phyloP scores from a whole-genome alignment of 164 flowering plant genomes.

The Chimonanthus salicifolius region DNA sequence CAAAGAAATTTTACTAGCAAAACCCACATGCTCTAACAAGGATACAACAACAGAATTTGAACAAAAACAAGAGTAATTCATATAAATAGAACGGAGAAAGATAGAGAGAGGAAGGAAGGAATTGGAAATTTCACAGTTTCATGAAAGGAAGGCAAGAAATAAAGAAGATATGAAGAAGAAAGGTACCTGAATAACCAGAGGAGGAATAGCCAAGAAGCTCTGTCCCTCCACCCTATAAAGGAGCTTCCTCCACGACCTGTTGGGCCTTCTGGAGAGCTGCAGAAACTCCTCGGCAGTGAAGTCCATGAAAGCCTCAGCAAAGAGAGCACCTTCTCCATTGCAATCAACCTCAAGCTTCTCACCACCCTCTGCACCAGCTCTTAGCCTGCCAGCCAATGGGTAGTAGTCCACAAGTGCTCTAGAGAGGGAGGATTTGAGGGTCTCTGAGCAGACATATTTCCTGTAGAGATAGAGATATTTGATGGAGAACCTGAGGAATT shows the following conservation, averaged over 20 bases:
- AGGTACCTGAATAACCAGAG: constrained; percentile 74
- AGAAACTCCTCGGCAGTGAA: constrained; percentile 54
- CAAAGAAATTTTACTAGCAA: too few relatives aligned
- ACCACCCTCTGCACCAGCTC: constrained; percentile 28
- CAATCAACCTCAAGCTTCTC: constrained; percentile 75
- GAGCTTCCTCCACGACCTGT: constrained; percentile 83
- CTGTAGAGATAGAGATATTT: constrained; percentile 66
- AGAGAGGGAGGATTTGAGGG: constrained; percentile 55
- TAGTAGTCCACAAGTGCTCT: constrained; percentile 67
- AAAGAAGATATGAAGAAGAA: not conserved
- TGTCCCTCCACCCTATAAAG: constrained; percentile 52
- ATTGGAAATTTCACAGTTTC: not conserved
- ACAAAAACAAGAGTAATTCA: too few relatives aligned
- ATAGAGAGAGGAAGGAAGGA: not conserved
- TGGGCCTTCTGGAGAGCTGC: constrained; percentile 43
- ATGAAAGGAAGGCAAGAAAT: not conserved
- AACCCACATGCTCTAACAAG: not conserved
- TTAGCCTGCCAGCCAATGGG: constrained; percentile 87
- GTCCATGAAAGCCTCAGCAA: constrained; percentile 78
- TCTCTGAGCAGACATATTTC: constrained; percentile 28
- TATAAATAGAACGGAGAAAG: not conserved
- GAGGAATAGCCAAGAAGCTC: constrained; percentile 73
- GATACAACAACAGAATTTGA: not conserved
- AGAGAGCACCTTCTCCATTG: constrained; percentile 77
- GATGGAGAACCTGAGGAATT: constrained; percentile 76